These are phyloP conservation scores for Xylaria curta DNA, from an alignment of 495 filamentous ascomycete genomes.

Conservation along the genomic window DNA sequence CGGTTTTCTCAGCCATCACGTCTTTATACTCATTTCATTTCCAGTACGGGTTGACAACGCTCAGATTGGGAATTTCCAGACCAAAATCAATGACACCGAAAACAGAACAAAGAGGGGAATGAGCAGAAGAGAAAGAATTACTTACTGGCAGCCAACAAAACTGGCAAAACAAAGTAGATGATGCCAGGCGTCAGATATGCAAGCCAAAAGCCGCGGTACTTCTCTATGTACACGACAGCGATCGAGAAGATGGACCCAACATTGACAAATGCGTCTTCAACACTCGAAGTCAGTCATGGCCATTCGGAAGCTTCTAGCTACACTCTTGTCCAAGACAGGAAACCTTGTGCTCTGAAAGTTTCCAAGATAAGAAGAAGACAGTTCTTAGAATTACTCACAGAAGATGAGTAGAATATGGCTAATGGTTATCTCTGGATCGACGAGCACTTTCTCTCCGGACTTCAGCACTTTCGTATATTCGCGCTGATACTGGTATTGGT, in stretches of 20 bases:
- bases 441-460: constrained; percentile 70
- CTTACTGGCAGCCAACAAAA: constrained; percentile 42
- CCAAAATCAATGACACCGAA: background rate
- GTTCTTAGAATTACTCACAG: constrained; percentile 35
- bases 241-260: constrained; percentile 71
- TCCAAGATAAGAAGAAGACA: too few species aligned
- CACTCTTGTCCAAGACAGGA: too few species aligned
- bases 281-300: too few species aligned
- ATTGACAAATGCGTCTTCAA: constrained; percentile 67
- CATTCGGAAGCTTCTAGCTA: too few species aligned
- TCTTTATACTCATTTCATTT: background rate
- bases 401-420: constrained; percentile 70
- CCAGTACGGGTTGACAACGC: background rate
- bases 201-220: constrained; percentile 69
- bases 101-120: background rate
- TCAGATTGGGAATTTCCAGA: background rate
- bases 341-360: too few species aligned
- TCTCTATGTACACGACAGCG: constrained; percentile 70
- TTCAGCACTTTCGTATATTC: constrained; percentile 66
- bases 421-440: constrained; percentile 73
- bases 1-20: background rate
- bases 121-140: background rate
- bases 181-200: constrained; percentile 63
- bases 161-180: constrained; percentile 55
- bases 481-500: constrained; percentile 61